Base-by-base conservation (phyloP, 2,329 filamentous ascomycete genomes). In the Podosphaera aphanis region DNA sequence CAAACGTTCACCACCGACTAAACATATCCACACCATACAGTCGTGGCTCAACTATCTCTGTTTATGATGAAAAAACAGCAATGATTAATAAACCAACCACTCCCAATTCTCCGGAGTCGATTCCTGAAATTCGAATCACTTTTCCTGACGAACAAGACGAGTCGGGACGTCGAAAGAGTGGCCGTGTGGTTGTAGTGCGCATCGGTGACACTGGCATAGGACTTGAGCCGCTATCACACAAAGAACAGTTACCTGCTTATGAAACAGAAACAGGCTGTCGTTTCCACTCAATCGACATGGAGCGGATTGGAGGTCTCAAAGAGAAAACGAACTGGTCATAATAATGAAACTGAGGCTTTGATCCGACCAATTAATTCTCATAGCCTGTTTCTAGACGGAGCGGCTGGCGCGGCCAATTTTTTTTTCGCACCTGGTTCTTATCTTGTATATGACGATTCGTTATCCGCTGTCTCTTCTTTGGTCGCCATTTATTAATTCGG, bases 71-170 rank as follows among this genome's bases (percentile, higher is more conserved):
- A 61, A 84, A 90, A 63, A 75, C 79, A 59, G 75, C 75, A 52
- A 77, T 92, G 64, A 74, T 88, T 53, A 71, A 77, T 52, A 80
- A 82, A 27, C 68, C 71, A 49, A 79, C 76, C 51, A 79, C n/a
- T n/a, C n/a, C 83, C 15, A 13, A 8, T 11, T 83, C 79, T 40
- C 79, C 81, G n/a, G 83, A 74, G 62, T 79, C 81, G 53, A 72
- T 95, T 23, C 90, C 90, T 18, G 83, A 95, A 65, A 98, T 98
- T 57, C 84, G 86, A 63, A 93, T 98, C 62, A 95, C 90, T 31
- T 95, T 98, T 68, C 90, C 90, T 15, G 83, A 92, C 56, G 90
- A 95, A 67, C 79, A 92, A 55, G 86, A 94, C 59, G 82, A 84
- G 53, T 67, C 74, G 46, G 88, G 88, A 54, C 83, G 77, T 62